phyloP scores from a whole-genome alignment of 371 early-diverging fungal species.

The Cokeromyces recurvatus region DNA sequence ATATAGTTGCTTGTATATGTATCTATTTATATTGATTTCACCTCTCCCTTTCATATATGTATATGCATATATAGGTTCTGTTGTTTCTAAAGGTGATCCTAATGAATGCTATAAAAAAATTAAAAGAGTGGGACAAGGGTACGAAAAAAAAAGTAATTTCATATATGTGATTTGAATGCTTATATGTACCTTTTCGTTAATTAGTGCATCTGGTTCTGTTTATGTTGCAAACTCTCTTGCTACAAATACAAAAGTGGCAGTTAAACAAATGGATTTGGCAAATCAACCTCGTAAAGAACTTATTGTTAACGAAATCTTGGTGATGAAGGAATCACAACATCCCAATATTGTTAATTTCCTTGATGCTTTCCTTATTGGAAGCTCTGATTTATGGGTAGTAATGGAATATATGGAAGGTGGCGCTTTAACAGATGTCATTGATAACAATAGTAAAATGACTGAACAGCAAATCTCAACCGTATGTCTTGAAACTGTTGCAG shows the following conservation, averaged over 20 bases:
- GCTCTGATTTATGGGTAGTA: constrained; percentile 92
- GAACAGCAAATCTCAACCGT: constrained; percentile 93
- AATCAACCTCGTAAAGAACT: constrained; percentile 91
- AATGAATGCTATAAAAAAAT: constrained; percentile 79
- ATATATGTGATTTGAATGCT: too few species aligned
- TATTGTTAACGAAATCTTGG: constrained; percentile 92
- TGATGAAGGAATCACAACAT: constrained; percentile 94
- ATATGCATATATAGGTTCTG: constrained; percentile 24
- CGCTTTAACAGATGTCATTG: constrained; percentile 94
- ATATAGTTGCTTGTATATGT: neutral
- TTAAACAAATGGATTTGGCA: constrained; percentile 96
- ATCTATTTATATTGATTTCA: too few species aligned
- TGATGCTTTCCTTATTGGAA: constrained; percentile 81
- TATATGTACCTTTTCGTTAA: too few species aligned
- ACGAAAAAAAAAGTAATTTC: too few species aligned
- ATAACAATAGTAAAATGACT: constrained; percentile 77
- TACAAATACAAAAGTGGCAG: constrained; percentile 79
- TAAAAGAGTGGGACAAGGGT: constrained; percentile 96
- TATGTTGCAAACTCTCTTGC: constrained; percentile 76
- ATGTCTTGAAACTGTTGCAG: constrained; percentile 83
- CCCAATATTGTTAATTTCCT: constrained; percentile 94
- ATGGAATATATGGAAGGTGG: constrained; percentile 99
- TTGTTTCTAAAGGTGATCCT: constrained; percentile 90
- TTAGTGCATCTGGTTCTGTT: constrained; percentile 94
- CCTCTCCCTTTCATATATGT: too few species aligned